phyloP scores from a whole-genome alignment of 164 flowering plant genomes.

The Tetrastigma voinierianum region DNA sequence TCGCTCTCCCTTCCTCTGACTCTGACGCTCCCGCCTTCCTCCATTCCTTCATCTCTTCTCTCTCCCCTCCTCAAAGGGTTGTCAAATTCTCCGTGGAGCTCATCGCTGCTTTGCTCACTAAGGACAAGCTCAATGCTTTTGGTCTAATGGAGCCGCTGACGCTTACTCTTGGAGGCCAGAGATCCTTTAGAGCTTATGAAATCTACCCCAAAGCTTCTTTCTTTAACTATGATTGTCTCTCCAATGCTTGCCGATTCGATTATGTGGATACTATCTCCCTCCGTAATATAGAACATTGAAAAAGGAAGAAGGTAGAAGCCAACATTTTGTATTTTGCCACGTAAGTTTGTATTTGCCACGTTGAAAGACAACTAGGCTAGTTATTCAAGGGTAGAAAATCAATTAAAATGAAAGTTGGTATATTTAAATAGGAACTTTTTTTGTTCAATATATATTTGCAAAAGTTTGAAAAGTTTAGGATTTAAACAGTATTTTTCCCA shows the following conservation, averaged over 20 bases:
- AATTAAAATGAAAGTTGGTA: too few species aligned
- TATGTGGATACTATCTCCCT: constrained; percentile 46
- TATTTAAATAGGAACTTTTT: too few species aligned
- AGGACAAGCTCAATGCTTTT: constrained; percentile 75
- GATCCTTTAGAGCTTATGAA: constrained; percentile 74
- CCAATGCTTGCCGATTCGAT: constrained; percentile 90
- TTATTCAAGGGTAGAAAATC: too few species aligned
- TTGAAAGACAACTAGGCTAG: too few species aligned
- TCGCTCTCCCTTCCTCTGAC: constrained; percentile 1
- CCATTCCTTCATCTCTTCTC: constrained; percentile 43
- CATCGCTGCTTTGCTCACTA: constrained; percentile 57
- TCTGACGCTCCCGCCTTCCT: constrained; percentile 19
- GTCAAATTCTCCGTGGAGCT: constrained; percentile 36
- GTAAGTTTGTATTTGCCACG: too few species aligned
- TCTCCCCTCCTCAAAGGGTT: constrained; percentile 17
- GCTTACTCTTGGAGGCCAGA: constrained; percentile 18
- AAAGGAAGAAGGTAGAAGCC: too few species aligned
- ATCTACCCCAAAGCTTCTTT: constrained; percentile 71
- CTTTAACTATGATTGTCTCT: constrained; percentile 90
- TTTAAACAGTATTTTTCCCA: too few species aligned
- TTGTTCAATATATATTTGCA: too few species aligned
- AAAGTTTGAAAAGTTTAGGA: too few species aligned
- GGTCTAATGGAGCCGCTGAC: constrained; percentile 69
- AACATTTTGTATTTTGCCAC: too few species aligned
- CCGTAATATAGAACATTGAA: too few species aligned